phyloP scores from a whole-genome alignment of 31 red algal genomes.

The Odonthalia washingtoniensis region DNA sequence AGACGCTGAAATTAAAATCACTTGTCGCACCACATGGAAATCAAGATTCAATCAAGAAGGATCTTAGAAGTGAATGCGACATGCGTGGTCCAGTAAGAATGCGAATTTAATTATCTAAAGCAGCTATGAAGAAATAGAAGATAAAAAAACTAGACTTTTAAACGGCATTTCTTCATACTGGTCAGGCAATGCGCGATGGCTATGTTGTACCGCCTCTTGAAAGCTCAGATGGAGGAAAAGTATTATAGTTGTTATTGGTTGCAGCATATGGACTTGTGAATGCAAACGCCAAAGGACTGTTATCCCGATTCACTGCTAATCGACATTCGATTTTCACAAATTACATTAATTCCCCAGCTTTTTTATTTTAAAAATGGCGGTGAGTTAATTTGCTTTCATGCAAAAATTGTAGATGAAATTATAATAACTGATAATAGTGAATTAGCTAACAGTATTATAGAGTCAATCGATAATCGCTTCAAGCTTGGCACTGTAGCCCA shows the following conservation, averaged over 20 bases:
- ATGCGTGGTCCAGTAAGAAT: constrained; percentile 25
- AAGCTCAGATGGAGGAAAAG: neutral
- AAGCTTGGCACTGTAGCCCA: constrained; percentile 7
- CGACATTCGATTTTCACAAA: neutral
- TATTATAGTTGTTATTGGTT: constrained; percentile 19
- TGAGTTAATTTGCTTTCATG: neutral
- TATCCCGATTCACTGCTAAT: neutral
- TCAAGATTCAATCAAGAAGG: constrained; percentile 15
- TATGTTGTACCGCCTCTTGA: constrained; percentile 29
- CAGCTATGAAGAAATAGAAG: neutral
- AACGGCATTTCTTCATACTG: constrained; percentile 7
- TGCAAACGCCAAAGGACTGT: too few species aligned
- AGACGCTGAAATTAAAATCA: constrained; percentile 9
- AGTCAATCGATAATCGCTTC: neutral
- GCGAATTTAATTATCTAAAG: constrained; percentile 21
- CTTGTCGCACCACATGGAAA: constrained; percentile 10
- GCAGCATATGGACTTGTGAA: constrained; percentile 44
- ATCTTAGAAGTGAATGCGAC: constrained; percentile 6
- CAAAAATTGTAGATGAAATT: constrained; percentile 38
- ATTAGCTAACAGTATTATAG: neutral
- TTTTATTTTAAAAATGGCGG: neutral
- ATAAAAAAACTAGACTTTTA: constrained; percentile 36
- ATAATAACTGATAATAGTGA: neutral
- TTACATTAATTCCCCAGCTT: neutral
- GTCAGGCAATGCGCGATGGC: neutral